Base-by-base conservation (phyloP, 306 rosid species). In the Leucaena leucocephala region DNA sequence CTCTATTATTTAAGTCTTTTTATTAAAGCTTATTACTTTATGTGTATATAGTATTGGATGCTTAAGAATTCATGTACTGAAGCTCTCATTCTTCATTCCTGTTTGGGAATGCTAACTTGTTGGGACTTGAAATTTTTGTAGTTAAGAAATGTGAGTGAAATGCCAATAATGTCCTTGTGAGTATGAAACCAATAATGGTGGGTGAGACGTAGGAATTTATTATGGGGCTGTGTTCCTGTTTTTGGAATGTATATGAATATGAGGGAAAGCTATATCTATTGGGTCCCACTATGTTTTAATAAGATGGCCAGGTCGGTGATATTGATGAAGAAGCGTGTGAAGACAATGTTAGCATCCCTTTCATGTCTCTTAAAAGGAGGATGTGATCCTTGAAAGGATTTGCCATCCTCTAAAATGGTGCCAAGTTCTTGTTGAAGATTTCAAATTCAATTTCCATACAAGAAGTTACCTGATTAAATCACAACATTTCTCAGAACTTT, bases 261-360 rank as follows among this genome's bases (percentile, higher is more conserved):
- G 27, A 27, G 2, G 63, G 72, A 13, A 57, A 34, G 12, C 10
- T 5, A 17, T 5, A 17, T 27, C 10, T 3, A 14, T n/a, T 12
- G 61, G 90, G 87, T 43, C 83, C 38, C 42, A 70, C 74, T 72
- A 27, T 27, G 27, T 27, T 27, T 27, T 27, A 27, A 27, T 27
- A 27, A 27, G 27, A 27, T 54, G 4, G 11, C 27, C 27, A 17
- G 78, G 87, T 83, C 81, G 78, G 90, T 78, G 87, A 55, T 19
- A 8, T 4, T 55, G 19, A 43, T 8, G 78, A 64, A 48, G 83
- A 57, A 78, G 55, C 87, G 71, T 61, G 82, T 80, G 76, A 74
- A 46, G 89, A 81, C 87, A 75, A 81, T 46, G 49, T 83, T 86
- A 57, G 84, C 75, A 78, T 39, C 39, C 79, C 85, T 43, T 83